These are phyloP conservation scores for Solanum raphanifolium DNA, from an alignment of 257 asterid species.

Conservation along the genomic window DNA sequence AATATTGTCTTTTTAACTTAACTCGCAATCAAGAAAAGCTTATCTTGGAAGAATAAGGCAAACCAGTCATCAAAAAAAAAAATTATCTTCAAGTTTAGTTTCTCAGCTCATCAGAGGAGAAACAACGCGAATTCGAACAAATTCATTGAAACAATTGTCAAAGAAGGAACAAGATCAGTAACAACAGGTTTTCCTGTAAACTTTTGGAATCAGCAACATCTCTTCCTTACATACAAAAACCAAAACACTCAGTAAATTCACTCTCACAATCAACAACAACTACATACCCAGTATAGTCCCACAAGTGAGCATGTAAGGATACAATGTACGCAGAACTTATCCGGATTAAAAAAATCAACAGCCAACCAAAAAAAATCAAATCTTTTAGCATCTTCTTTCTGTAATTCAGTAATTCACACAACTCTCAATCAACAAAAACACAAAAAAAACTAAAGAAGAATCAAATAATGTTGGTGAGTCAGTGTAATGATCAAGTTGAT, in stretches of 20 bases:
- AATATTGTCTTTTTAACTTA: not conserved
- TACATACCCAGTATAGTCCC: not conserved
- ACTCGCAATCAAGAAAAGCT: not conserved
- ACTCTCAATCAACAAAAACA: not conserved
- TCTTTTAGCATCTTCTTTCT: not conserved
- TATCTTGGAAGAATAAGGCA: not conserved
- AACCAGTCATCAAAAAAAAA: not conserved
- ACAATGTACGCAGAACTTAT: not conserved
- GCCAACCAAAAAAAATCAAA: not conserved
- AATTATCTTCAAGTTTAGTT: not conserved
- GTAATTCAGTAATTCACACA: not conserved
- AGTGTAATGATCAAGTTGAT: not conserved
- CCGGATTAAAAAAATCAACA: not conserved
- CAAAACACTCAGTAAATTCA: not conserved
- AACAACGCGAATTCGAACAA: not conserved
- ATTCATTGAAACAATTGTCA: not conserved
- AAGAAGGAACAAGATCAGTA: not conserved
- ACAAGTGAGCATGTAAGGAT: fast-evolving
- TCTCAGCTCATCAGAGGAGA: not conserved
- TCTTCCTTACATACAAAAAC: not conserved
- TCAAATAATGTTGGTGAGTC: not conserved
- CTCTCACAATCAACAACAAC: not conserved
- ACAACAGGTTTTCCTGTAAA: not conserved
- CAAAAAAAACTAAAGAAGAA: not conserved
- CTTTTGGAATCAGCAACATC: not conserved